A percentile compares a stretch with the other conserved stretches of the same genome.
Conservation (phyloP, 2,329 filamentous ascomycete genomes). For the Xylariaceae sp. region DNA sequence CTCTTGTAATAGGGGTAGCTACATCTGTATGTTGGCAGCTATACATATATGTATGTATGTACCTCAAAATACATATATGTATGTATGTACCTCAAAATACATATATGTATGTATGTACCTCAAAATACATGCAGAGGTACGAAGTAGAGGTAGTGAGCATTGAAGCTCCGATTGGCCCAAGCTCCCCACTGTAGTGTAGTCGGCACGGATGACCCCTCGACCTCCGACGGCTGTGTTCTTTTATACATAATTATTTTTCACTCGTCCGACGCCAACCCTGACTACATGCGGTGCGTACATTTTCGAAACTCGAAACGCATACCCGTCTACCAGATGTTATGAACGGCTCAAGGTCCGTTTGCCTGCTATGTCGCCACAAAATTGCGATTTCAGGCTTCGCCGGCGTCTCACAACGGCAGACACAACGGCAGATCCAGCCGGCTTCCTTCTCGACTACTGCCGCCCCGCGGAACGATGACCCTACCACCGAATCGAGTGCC, state of each 20-base stretch:
- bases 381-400: conserved; percentile 25
- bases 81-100: neutral
- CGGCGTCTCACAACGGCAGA: conserved; percentile 25
- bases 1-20: too few species aligned
- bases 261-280: neutral
- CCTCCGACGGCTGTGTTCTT: neutral
- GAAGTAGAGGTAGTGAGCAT: too few species aligned
- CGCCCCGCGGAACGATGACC: conserved; percentile 14
- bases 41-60: neutral
- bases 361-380: conserved; percentile 37
- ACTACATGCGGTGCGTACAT: neutral
- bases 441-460: conserved; percentile 24
- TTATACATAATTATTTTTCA: neutral
- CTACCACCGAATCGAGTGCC: neutral
- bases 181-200: conserved; percentile 4
- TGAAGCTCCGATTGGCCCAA: conserved; percentile 5
- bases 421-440: conserved; percentile 27
- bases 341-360: conserved; percentile 33
- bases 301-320: too few species aligned
- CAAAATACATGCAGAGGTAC: too few species aligned
- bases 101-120: neutral
- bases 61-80: too few species aligned
- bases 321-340: conserved; percentile 28
- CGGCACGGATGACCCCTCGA: neutral
- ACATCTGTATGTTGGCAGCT: neutral